Percentiles rank a stretch among this genome's conserved stretches.
phyloP scores from a whole-genome alignment of 805 yeast species.

The Wickerhamiella brachini region DNA sequence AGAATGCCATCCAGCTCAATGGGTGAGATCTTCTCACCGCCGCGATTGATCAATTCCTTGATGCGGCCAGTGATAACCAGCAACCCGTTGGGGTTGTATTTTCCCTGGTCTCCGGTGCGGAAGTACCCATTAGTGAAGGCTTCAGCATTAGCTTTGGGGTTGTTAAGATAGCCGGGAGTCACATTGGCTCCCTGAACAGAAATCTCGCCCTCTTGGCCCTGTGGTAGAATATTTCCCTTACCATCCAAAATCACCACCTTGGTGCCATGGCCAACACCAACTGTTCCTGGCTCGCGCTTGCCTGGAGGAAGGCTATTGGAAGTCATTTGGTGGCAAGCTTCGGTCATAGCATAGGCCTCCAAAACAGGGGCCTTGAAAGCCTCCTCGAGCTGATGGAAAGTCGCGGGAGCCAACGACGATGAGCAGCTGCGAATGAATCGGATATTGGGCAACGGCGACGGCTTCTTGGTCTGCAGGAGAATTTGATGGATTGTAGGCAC shows the following conservation, averaged over 20 bases:
- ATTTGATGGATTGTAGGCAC: constrained; percentile 69
- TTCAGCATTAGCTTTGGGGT: constrained; percentile 55
- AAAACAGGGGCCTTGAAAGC: constrained; percentile 52
- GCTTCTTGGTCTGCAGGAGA: constrained; percentile 38
- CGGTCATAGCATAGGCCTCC: constrained; percentile 74
- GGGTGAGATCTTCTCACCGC: constrained; percentile 68
- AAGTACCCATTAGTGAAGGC: constrained; percentile 53
- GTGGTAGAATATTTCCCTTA: constrained; percentile 32
- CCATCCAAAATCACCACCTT: constrained; percentile 44
- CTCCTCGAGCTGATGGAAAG: constrained; percentile 42
- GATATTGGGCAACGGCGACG: constrained; percentile 38
- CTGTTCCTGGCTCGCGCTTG: constrained; percentile 54
- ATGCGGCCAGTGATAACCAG: constrained; percentile 53
- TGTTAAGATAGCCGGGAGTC: constrained; percentile 58
- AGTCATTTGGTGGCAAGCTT: constrained; percentile 70
- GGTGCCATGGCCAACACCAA: constrained; percentile 61
- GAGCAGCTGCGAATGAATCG: constrained; percentile 64
- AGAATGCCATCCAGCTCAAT: constrained; percentile 51
- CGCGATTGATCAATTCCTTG: constrained; percentile 62
- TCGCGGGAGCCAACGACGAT: constrained; percentile 53
- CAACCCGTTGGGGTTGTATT: constrained; percentile 43
- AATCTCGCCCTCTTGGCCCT: constrained; percentile 54
- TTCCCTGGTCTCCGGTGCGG: constrained; percentile 72
- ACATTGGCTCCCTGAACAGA: constrained; percentile 55
- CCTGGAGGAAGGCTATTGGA: constrained; percentile 58